Evolutionary conservation across 1,284 basidiomycete genomes (phyloP).

Genomic region (Ganoderma resinaceum): DNA sequence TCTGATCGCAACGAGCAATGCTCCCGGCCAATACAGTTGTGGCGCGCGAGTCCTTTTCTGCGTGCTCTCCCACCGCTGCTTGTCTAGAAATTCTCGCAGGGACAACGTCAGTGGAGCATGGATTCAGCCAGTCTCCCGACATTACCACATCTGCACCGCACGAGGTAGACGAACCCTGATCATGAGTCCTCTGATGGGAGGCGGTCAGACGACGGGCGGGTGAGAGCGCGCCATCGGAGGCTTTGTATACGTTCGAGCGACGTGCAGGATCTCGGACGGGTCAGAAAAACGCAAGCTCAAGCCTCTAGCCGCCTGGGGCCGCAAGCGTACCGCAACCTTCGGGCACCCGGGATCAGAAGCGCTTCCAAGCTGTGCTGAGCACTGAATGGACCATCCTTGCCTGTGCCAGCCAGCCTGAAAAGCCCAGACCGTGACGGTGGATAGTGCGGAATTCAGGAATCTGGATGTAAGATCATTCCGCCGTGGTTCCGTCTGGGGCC

Average conservation of each 20-base stretch:
- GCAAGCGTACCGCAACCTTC: conserved; percentile 14
- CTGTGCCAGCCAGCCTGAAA: conserved; percentile 18
- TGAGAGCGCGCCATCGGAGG: conserved; percentile 13
- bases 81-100: not conserved
- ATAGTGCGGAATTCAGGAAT: conserved; percentile 22
- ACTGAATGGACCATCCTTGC: conserved; percentile 21
- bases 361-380: conserved; percentile 28
- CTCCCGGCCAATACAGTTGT: conserved; percentile 26
- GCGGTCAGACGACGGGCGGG: conserved; percentile 10
- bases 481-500: conserved; percentile 17
- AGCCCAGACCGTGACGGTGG: not conserved
- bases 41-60: conserved; percentile 11
- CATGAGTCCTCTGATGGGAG: conserved; percentile 1
- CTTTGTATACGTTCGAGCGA: conserved; percentile 5
- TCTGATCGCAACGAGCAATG: conserved; percentile 16
- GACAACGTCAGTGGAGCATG: not conserved
- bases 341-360: conserved; percentile 28
- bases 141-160: conserved; percentile 16
- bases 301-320: conserved; percentile 9
- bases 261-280: conserved; percentile 21
- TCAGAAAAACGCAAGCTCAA: conserved; percentile 14
- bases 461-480: conserved; percentile 14
- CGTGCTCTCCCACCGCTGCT: conserved; percentile 17
- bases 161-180: not conserved
- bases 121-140: conserved; percentile 11